Conservation (phyloP, 2,329 filamentous ascomycete species). For the Venturia aucupariae region DNA sequence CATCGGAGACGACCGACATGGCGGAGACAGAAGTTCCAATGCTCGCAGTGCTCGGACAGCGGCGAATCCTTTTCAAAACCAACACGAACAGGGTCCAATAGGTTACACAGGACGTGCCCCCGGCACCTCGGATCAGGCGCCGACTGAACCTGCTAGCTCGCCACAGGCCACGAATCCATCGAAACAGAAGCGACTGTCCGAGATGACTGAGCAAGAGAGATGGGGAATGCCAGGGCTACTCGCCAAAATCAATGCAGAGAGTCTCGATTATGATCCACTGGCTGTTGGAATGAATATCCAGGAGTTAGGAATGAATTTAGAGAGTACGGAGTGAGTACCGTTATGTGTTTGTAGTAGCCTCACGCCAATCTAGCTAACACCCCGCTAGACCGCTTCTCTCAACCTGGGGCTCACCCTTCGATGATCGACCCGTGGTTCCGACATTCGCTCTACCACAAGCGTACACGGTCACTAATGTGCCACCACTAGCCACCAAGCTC, state of each 20-base stretch:
- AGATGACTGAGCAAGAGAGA: conserved; percentile 52
- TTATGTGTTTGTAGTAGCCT: neutral
- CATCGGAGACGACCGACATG: conserved; percentile 19
- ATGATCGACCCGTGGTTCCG: conserved; percentile 50
- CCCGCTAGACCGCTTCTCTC: neutral
- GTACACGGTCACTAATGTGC: conserved; percentile 58
- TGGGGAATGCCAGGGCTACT: conserved; percentile 53
- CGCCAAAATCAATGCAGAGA: conserved; percentile 47
- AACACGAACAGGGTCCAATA: conserved; percentile 9
- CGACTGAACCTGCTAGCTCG: conserved; percentile 20
- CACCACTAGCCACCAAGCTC: conserved; percentile 49
- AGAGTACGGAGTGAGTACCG: conserved; percentile 47
- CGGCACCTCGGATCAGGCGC: conserved; percentile 26
- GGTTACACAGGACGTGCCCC: conserved; percentile 11
- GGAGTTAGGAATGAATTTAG: conserved; percentile 54
- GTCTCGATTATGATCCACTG: conserved; percentile 40
- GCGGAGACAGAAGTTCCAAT: neutral
- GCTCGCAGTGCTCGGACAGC: neutral
- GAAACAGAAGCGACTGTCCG: conserved; percentile 36
- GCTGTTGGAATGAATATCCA: conserved; percentile 56
- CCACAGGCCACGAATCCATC: conserved; percentile 18
- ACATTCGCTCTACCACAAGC: conserved; percentile 55
- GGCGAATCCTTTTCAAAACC: conserved; percentile 7
- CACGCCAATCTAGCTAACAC: neutral
- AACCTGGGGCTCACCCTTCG: conserved; percentile 46